Percentiles rank a stretch among this genome's conserved stretches.
Conservation (phyloP, 1,139 yeast genomes). For the Sugiyamaella pinicola region DNA sequence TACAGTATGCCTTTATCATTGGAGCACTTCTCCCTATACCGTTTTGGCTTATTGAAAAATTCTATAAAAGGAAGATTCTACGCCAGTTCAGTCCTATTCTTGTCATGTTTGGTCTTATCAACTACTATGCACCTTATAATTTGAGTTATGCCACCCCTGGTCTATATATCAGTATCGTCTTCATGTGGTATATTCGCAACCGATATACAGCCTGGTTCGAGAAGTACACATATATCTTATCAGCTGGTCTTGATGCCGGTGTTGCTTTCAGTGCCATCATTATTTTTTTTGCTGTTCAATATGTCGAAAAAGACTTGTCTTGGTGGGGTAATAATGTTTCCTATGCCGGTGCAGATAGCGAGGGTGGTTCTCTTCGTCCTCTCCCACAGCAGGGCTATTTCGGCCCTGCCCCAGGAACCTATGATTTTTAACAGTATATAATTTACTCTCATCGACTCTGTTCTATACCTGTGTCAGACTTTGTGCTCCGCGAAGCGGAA, state of each 20-base stretch:
- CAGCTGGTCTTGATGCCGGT: constrained; percentile 61
- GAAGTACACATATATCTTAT: constrained; percentile 61
- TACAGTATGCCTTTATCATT: constrained; percentile 44
- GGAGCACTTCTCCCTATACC: constrained; percentile 49
- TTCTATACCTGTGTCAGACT: too few relatives aligned
- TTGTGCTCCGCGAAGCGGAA: too few relatives aligned
- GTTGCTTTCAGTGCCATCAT: constrained; percentile 59
- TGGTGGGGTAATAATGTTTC: constrained; percentile 44
- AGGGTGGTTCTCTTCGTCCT: constrained; percentile 39
- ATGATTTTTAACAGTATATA: constrained; percentile 4
- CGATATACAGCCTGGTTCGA: constrained; percentile 62
- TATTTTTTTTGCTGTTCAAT: constrained; percentile 54
- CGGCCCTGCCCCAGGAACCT: constrained; percentile 39
- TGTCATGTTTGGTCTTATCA: constrained; percentile 46
- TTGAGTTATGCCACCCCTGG: constrained; percentile 55
- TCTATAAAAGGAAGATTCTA: constrained; percentile 41
- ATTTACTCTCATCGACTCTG: too few relatives aligned
- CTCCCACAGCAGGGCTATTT: constrained; percentile 27
- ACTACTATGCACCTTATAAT: constrained; percentile 52
- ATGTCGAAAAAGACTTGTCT: constrained; percentile 44
- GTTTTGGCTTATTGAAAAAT: constrained; percentile 44
- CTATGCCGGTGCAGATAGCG: constrained; percentile 47
- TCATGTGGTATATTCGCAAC: constrained; percentile 56
- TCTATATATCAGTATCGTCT: constrained; percentile 52
- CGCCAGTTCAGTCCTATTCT: constrained; percentile 51